These are phyloP conservation scores for Bruguiera parviflora DNA, from an alignment of 345 rosid genomes.

Conservation along the genomic window DNA sequence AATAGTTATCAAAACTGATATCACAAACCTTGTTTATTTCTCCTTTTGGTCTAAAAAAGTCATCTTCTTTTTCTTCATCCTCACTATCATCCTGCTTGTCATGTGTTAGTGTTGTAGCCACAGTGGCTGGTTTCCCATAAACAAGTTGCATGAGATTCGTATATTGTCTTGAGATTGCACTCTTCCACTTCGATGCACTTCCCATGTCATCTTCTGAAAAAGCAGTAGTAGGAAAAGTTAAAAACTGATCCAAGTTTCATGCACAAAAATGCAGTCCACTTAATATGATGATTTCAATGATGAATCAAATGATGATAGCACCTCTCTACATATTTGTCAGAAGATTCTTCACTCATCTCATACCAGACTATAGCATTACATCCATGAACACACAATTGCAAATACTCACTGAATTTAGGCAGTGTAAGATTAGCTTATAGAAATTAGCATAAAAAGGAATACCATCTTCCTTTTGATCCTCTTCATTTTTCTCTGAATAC, in stretches of 20 bases:
- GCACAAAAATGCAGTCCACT: background rate
- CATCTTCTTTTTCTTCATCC: slow-evolving; percentile 59
- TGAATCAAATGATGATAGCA: background rate
- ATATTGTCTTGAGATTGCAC: slow-evolving; percentile 46
- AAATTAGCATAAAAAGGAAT: slow-evolving; percentile 7
- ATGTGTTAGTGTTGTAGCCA: slow-evolving; percentile 27
- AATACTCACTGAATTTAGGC: background rate
- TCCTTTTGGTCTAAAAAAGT: slow-evolving; percentile 84
- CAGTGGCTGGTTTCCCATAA: slow-evolving; percentile 55
- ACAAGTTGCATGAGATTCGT: slow-evolving; percentile 75
- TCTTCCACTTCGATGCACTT: slow-evolving; percentile 79
- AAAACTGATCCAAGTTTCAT: slow-evolving; percentile 11
- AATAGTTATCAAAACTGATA: background rate
- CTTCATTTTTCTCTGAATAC: slow-evolving; percentile 36
- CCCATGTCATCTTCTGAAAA: slow-evolving; percentile 51
- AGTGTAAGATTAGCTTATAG: background rate
- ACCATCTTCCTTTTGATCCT: slow-evolving; percentile 49
- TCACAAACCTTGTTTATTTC: slow-evolving; percentile 58
- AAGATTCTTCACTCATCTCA: too few species aligned
- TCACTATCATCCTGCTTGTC: slow-evolving; percentile 44
- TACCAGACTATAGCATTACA: background rate
- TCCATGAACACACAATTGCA: background rate
- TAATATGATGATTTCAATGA: background rate
- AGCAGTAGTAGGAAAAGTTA: slow-evolving; percentile 15
- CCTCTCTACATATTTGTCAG: too few species aligned